Evolutionary conservation across 352 stramenopile genomes (phyloP), one percentile per base, ranked within the genome.

Genomic region (Phytophthora europaea): DNA sequence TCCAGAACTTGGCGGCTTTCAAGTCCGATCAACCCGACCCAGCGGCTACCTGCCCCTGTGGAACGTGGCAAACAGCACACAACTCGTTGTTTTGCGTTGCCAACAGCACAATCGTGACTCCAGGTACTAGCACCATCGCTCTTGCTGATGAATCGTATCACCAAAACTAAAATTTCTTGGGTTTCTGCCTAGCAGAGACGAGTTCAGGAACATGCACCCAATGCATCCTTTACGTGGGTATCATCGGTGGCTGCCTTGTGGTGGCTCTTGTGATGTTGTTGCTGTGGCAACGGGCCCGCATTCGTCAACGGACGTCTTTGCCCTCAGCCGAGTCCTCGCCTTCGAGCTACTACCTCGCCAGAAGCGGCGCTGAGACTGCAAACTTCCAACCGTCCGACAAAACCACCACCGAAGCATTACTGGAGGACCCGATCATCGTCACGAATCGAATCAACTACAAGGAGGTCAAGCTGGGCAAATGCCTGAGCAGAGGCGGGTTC

Each of bases 381-480:
- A 69, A 75, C n/a, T 52, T 84, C 4, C 66, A 80, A 34, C 66
- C 68, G 4, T 75, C 69, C 2, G 52, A 80, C 5, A 68, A 61
- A 43, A 65, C 73, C 38, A 65, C 72, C 22, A 72, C 66, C 28
- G 62, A 76, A 12, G 54, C 33, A 4, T 61, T 89, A 26, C 56
- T 86, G 7, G 77, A 82, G 12, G 80, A 89, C 53, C 82, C 82
- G 0, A 68, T 84, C 31, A 84, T 89, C 43, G 58, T 83, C 43
- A 81, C 75, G 3, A 78, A 78, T 34, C 77, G 82, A 2, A 79
- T 89, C 56, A 71, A 79, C 33, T 84, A 83, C 75, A 81, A 80
- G 55, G 64, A 84, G 0, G 50, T 89, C 28, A 78, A 78, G 15
- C 23, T 87, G 4, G 72, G 62, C 16, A 79, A 78, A 34, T 83